phyloP scores from a whole-genome alignment of 495 filamentous ascomycete genomes.

The Penicillium cosmopolitanum region DNA sequence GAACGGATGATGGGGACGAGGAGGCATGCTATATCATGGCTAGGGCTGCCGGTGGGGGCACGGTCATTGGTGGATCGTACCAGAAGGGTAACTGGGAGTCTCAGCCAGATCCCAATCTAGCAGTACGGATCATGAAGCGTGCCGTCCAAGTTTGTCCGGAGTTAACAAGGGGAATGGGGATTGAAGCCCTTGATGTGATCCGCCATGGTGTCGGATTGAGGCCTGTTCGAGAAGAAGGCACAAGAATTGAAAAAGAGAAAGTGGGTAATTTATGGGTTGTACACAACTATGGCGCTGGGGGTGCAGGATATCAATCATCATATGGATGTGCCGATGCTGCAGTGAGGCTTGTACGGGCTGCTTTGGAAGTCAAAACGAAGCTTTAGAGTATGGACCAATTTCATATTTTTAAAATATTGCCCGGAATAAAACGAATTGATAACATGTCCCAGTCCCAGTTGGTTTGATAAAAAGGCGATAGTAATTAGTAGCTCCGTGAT shows the following conservation, averaged over 20 bases:
- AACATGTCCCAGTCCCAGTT: no score
- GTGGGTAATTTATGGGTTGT: conserved; percentile 71
- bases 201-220: conserved; percentile 85
- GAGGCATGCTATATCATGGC: conserved; percentile 86
- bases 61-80: conserved; percentile 84
- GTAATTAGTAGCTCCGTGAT: no score
- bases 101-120: conserved; percentile 75
- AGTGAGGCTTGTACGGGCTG: neutral
- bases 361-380: neutral
- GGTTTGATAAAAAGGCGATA: no score
- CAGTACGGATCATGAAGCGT: conserved; percentile 84
- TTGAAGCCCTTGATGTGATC: conserved; percentile 77
- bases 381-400: neutral
- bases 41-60: conserved; percentile 73
- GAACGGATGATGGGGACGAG: conserved; percentile 75
- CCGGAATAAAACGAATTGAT: no score
- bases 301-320: conserved; percentile 84
- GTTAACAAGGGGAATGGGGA: conserved; percentile 71
- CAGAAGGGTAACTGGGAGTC: conserved; percentile 80
- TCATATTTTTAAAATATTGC: no score
- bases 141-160: conserved; percentile 70
- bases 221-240: conserved; percentile 73
- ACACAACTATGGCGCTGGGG: conserved; percentile 93
- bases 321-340: conserved; percentile 69
- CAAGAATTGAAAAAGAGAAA: conserved; percentile 78